Evolutionary conservation across 352 stramenopile genomes (phyloP), one percentile per base, ranked within the genome.

Genomic region (Blastocystis sp.): DNA sequence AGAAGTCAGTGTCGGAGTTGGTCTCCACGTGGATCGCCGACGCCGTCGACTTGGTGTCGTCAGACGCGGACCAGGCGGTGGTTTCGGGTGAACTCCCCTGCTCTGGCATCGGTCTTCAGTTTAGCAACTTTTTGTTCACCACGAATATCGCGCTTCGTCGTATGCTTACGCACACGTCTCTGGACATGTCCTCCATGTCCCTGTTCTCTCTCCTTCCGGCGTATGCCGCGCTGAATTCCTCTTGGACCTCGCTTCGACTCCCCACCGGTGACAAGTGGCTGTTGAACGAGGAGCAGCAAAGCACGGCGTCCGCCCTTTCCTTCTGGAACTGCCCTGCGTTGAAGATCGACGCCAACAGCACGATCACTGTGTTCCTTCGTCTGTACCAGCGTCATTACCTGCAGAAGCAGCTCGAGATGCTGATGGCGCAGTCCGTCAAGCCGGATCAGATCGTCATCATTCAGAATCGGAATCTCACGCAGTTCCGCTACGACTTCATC

Each of bases 291-390:
- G 45, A 55, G 45, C 45, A 55, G 33, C 35, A 4, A 3, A 65
- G 0, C 45, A 2, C 12, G 26, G n/a, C 24, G n/a, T 61, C 13
- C 4, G 45, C 59, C 19, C 24, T 39, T 37, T 3, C 4, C 1
- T 69, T 35, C 35, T 35, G 6, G 6, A 81, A 81, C 16, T 81
- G 71, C 21, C 13, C n/a, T 19, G 31, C 45, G n/a, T 12, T 63
- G 16, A 24, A 66, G 26, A 39, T 37, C 21, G 21, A 29, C 12
- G 13, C 21, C 26, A 81, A 81, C n/a, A 65, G 71, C 41, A 45
- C 71, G 37, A 62, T 81, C n/a, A 62, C 71, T 2, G 71, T 81
- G 19, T 81, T 81, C 31, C 37, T 81, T 0, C 71, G 71, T 13
- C 29, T 65, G 9, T 81, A 81, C 45, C 71, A 66, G 29, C 71